Base-by-base conservation (phyloP, 164 flowering plant genomes). In the Litsea cubeba region DNA sequence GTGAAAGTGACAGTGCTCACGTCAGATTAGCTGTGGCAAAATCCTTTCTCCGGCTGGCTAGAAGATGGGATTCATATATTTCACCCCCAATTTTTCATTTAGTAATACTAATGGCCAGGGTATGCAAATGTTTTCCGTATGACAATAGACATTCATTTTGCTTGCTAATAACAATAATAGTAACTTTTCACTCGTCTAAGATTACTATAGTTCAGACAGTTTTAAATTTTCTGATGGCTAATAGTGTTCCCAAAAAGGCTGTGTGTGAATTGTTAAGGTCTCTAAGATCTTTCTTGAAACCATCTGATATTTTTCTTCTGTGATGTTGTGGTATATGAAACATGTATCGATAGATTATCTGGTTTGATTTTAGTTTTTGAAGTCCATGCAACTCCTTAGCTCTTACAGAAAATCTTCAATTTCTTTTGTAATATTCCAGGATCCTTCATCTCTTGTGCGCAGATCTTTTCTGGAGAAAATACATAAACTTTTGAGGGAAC, bases 21-120 rank as follows among this genome's bases (percentile, higher is more conserved):
- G 76, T 94, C 51, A 85, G 89, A 81, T 76, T 96, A 79, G 98
- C 95, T 81, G 97, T 98, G 79, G 93, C 97, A 49, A 92, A 90
- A 80, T 84, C 97, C 72, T 84, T 96, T 79, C 93, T 94, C 18
- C 82, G 77, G 79, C 92, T 96, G 64, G 90, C 98, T 63, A 83
- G 85, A 81, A 89, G 84, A 84, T 94, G 97, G 98, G 97, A 96
- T 84, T 76, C 85, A 71, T 88, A 87, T 79, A 84, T 96, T 76
- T 77, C 91, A 18, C 88, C 97, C 15, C 79, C 86, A 50, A 72
- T 89, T 25, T 96, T 92, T 81, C 84, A 74, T 72, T 62, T 75
- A 26, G 83, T 91, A 62, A 62, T 92, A 69, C 74, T 82, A 75
- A 82, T 79, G 75, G 91, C 90, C 51, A 89, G 85, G 97, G 99